A percentile compares a stretch with the other conserved stretches of the same genome.
Conservation (phyloP, 2,329 filamentous ascomycete species). For the Fusarium albidum region DNA sequence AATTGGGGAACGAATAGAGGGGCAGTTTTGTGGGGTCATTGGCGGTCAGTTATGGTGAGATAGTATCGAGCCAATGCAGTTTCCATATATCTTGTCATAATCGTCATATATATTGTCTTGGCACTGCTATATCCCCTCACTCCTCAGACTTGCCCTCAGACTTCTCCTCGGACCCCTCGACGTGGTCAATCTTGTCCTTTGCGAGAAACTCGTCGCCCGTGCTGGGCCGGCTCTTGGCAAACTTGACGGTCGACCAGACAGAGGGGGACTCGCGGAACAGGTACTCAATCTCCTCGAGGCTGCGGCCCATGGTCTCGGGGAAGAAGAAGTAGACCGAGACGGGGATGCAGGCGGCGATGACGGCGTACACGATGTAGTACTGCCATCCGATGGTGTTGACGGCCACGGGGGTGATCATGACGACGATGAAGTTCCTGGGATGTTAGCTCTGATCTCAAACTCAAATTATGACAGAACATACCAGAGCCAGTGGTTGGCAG, state of each 20-base stretch:
- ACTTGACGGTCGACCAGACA: conserved; percentile 27
- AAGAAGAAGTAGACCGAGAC: conserved; percentile 49
- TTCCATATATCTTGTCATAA: no score
- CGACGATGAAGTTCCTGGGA: conserved; percentile 53
- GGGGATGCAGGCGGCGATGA: conserved; percentile 54
- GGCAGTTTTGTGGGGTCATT: neutral
- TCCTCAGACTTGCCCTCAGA: no score
- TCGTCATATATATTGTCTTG: no score
- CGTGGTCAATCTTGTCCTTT: conserved; percentile 24
- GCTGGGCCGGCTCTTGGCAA: conserved; percentile 24
- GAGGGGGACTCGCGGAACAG: conserved; percentile 36
- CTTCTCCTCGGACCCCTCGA: conserved; percentile 4
- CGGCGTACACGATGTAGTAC: conserved; percentile 54
- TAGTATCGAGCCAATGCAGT: no score
- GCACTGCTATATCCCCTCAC: no score
- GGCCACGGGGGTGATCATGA: conserved; percentile 71
- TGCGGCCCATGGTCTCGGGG: conserved; percentile 47
- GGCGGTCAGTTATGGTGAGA: no score
- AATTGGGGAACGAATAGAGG: neutral
- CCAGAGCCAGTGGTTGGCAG: conserved; percentile 46
- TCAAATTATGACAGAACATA: conserved; percentile 38
- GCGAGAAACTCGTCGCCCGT: conserved; percentile 15
- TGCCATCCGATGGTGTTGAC: conserved; percentile 65
- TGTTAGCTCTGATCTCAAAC: no score
- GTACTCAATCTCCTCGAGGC: conserved; percentile 42